Percentiles rank a stretch among this genome's conserved stretches.
phyloP scores from a whole-genome alignment of 2,329 filamentous ascomycete species.

The Fusarium albidum region DNA sequence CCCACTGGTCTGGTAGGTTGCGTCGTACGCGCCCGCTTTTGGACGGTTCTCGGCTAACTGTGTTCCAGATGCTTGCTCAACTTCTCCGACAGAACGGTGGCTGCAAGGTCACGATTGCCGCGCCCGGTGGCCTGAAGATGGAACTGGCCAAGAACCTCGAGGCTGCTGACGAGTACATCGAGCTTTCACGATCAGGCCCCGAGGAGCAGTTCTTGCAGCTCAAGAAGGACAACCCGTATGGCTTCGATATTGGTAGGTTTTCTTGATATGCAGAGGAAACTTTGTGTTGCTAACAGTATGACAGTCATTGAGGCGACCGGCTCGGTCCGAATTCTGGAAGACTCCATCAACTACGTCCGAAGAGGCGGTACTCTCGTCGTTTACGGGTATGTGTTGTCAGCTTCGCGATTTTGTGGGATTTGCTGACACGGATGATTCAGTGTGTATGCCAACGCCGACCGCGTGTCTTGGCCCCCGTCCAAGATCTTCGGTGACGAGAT shows the following conservation, averaged over 20 bases:
- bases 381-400: slow-evolving; percentile 55
- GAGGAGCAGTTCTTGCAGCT: slow-evolving; percentile 68
- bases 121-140: slow-evolving; percentile 74
- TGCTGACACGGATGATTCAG: slow-evolving; percentile 41
- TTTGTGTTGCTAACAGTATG: slow-evolving; percentile 19
- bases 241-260: slow-evolving; percentile 70
- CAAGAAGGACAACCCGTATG: slow-evolving; percentile 72
- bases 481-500: slow-evolving; percentile 77
- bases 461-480: slow-evolving; percentile 73
- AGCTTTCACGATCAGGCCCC: slow-evolving; percentile 63
- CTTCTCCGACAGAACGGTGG: slow-evolving; percentile 71
- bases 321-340: slow-evolving; percentile 72
- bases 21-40: background rate
- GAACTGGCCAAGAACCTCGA: slow-evolving; percentile 68
- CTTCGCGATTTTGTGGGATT: background rate
- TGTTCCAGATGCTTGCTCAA: slow-evolving; percentile 61
- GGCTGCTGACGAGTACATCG: slow-evolving; percentile 62
- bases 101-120: slow-evolving; percentile 74
- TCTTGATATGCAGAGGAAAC: background rate
- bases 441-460: slow-evolving; percentile 70
- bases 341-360: slow-evolving; percentile 75
- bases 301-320: slow-evolving; percentile 74
- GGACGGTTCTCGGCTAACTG: background rate
- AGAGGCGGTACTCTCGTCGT: slow-evolving; percentile 76
- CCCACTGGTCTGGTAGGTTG: slow-evolving; percentile 68